phyloP scores from a whole-genome alignment of 2,329 filamentous ascomycete genomes.

The Thielaviopsis ethacetica region DNA sequence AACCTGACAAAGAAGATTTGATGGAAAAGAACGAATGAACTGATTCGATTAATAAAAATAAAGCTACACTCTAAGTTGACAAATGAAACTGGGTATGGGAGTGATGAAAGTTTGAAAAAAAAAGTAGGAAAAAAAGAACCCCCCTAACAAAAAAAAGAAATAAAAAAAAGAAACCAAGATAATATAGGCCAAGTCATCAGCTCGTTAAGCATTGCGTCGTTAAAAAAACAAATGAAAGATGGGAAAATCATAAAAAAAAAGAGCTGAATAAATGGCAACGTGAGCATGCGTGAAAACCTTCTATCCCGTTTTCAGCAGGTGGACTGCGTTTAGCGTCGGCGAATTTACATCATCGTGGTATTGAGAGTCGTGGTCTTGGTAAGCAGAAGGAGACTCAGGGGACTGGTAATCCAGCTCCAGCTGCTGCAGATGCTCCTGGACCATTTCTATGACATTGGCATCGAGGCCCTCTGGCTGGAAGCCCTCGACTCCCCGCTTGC shows the following conservation, averaged over 20 bases:
- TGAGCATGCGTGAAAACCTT: background rate
- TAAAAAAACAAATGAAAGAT: background rate
- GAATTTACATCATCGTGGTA: background rate
- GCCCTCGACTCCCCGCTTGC: conserved; percentile 11
- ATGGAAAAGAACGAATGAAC: background rate
- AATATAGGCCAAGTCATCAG: conserved; percentile 1
- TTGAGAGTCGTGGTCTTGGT: background rate
- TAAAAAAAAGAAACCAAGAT: background rate
- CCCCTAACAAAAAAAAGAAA: background rate
- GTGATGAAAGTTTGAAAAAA: background rate
- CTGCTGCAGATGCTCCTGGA: conserved; percentile 29
- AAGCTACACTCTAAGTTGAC: background rate
- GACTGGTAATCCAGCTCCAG: conserved; percentile 9
- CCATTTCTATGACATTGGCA: conserved; percentile 33
- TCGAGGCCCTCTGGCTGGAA: conserved; percentile 30
- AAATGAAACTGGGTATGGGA: background rate
- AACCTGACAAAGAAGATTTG: background rate
- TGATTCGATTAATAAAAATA: background rate
- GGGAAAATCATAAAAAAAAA: background rate
- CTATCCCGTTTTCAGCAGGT: background rate
- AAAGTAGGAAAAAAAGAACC: no score
- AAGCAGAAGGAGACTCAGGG: conserved; percentile 12
- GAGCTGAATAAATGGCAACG: no score
- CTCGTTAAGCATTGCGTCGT: background rate
- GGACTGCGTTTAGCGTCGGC: background rate